These are phyloP conservation scores for Torulaspora indica DNA, from an alignment of 805 yeast genomes.

Conservation along the genomic window DNA sequence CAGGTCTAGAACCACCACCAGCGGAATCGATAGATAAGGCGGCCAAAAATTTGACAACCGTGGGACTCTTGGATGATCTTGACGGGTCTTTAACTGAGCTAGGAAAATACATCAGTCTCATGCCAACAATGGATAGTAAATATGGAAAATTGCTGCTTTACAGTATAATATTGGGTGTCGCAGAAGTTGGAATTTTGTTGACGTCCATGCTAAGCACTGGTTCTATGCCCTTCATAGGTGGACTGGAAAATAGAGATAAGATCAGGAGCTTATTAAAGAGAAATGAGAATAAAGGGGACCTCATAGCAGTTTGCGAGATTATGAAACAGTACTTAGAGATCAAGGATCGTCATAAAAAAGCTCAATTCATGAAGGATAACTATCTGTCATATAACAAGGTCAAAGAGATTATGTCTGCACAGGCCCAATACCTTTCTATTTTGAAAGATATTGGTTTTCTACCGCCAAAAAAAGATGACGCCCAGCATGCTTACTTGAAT, in stretches of 20 bases:
- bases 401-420: conserved; percentile 66
- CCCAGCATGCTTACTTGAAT: conserved; percentile 39
- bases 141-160: conserved; percentile 77
- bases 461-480: conserved; percentile 46
- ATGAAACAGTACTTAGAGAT: conserved; percentile 46
- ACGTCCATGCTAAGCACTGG: conserved; percentile 74
- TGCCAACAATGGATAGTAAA: conserved; percentile 79
- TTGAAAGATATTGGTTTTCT: conserved; percentile 75
- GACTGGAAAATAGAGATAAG: conserved; percentile 58
- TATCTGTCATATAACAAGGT: conserved; percentile 58
- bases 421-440: conserved; percentile 63
- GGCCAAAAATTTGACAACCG: conserved; percentile 48
- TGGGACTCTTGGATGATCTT: conserved; percentile 61
- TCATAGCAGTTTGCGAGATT: conserved; percentile 61
- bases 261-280: conserved; percentile 44
- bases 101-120: conserved; percentile 71
- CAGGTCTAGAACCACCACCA: conserved; percentile 81
- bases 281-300: conserved; percentile 55
- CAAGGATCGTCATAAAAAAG: conserved; percentile 28
- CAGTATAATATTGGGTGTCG: conserved; percentile 78
- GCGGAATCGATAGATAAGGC: conserved; percentile 38
- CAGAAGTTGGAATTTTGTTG: conserved; percentile 71
- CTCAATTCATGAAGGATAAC: conserved; percentile 51
- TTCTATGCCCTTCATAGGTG: conserved; percentile 58
- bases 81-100: conserved; percentile 57